phyloP scores from a whole-genome alignment of 2,329 filamentous ascomycete genomes.

The Periglandula ipomoeae region DNA sequence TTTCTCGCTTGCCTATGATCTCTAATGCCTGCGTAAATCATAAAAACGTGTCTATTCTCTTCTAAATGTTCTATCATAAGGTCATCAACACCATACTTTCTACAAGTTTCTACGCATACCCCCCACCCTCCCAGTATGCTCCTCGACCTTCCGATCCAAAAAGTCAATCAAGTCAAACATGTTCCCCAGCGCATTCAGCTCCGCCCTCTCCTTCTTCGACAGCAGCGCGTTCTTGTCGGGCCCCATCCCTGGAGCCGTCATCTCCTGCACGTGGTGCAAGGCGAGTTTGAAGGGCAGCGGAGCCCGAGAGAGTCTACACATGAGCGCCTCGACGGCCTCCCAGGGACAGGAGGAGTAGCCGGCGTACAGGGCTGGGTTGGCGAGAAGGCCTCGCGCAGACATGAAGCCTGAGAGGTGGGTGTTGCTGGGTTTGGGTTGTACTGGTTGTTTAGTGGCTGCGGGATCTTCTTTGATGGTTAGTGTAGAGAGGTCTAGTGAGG shows the following conservation, averaged over 20 bases:
- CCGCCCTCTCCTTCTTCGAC: constrained; percentile 44
- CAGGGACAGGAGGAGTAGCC: constrained; percentile 48
- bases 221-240: constrained; percentile 43
- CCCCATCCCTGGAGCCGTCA: constrained; percentile 51
- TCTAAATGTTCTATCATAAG: no score
- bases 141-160: constrained; percentile 40
- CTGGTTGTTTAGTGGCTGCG: not conserved
- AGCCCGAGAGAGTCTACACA: constrained; percentile 45
- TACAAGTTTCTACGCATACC: constrained; percentile 26
- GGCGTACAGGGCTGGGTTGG: constrained; percentile 59
- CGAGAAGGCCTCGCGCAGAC: constrained; percentile 58
- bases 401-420: constrained; percentile 54
- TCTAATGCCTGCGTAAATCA: no score
- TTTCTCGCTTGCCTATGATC: no score
- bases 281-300: constrained; percentile 56
- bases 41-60: not conserved
- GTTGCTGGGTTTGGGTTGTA: constrained; percentile 24
- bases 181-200: constrained; percentile 38
- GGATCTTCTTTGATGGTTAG: constrained; percentile 17
- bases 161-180: constrained; percentile 54
- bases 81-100: not conserved
- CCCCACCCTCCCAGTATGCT: constrained; percentile 21
- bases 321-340: constrained; percentile 53
- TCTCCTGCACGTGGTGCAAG: constrained; percentile 58
- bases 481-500: constrained; percentile 23